Base-by-base conservation (phyloP, 2,329 filamentous ascomycete species). In the Arthroderma sp. region DNA sequence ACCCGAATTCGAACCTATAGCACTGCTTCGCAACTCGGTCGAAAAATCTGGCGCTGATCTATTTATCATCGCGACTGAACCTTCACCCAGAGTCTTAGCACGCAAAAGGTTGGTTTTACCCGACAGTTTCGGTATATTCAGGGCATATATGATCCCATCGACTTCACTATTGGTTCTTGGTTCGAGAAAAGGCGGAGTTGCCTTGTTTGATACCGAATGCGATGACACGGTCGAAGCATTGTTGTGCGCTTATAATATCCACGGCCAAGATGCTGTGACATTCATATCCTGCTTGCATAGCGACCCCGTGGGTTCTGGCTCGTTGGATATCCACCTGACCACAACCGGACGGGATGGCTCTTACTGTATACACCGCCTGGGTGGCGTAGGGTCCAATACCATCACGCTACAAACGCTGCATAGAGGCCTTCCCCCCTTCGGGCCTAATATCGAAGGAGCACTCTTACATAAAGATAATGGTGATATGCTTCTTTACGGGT, bases 341-440 rank as follows among this genome's bases (percentile, higher is more conserved):
- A 81, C 82, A 0, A 85, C 83, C 3, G 82, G 82, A 34, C 77
- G 87, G 44, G 83, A 94, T 59, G 85, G 86, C 2, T 77, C 71
- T 41, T 87, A 82, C 53, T 76, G 82, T 34, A 77, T 89, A 40
- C 85, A 77, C 32, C 44, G 68, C 4, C 48, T 67, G 36, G 41
- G 54, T 9, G 29, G 45, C 37, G 7, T 40, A 8, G 39, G 48
- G 29, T 22, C 48, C 28, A 29, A 43, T 30, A 38, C 72, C 55
- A 60, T 59, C 2, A 44, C 50, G 2, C 50, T 78, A 2, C 51
- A 61, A 7, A 69, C 82, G 1, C 64, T 83, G 4, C 85, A 94
- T 60, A 76, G 81, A 52, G 75, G 81, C 0, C 68, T 70, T 3
- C 75, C 83, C 1, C 79, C 84, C 0, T 78, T 93, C 37, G 83